Evolutionary conservation across 345 rosid genomes (phyloP), one percentile per base, ranked within the genome.

Genomic region (Euphorbia tirucalli): DNA sequence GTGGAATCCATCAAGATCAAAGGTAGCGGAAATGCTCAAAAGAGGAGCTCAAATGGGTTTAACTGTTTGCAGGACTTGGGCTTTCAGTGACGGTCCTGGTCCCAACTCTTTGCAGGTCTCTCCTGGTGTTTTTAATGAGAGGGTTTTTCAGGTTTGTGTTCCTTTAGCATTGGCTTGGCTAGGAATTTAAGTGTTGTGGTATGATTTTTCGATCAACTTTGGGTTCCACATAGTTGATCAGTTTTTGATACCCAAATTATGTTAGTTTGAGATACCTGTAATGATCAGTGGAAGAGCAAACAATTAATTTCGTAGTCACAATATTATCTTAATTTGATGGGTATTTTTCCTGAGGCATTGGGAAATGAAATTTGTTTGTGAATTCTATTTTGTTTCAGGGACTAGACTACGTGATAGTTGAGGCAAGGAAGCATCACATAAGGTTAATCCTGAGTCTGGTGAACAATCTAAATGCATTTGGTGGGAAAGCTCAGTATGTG

Each of bases 31-130:
- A 77, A 77, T 83, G 79, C 54, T 83, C 28, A 71, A 70, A 37
- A 63, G 35, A 48, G 83, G 83, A 18, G 65, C 78, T 25, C 66
- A 79, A 43, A 64, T 83, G 85, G 86, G 87, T 52, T 54, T 83
- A 85, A 83, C 76, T 32, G 84, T 86, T 37, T 86, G 89, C 70
- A 66, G 85, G 74, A 85, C 89, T 41, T 83, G 87, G 87, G 89
- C 84, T 54, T 83, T 85, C 74, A 83, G 81, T 58, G 83, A 85
- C 65, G 85, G 85, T 18, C 24, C 30, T 13, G 84, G 76, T 5
- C 70, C 78, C 71, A 66, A 66, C 69, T 54, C 75, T 10, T 39
- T 85, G 74, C 89, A 86, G 84, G 63, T 74, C 56, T 78, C 77
- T 46, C 87, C 89, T 31, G 85, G 89, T 39, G 79, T 81, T 50